Evolutionary conservation across 768 basidiomycete genomes (phyloP).

Genomic region (Lactarius evosmus): DNA sequence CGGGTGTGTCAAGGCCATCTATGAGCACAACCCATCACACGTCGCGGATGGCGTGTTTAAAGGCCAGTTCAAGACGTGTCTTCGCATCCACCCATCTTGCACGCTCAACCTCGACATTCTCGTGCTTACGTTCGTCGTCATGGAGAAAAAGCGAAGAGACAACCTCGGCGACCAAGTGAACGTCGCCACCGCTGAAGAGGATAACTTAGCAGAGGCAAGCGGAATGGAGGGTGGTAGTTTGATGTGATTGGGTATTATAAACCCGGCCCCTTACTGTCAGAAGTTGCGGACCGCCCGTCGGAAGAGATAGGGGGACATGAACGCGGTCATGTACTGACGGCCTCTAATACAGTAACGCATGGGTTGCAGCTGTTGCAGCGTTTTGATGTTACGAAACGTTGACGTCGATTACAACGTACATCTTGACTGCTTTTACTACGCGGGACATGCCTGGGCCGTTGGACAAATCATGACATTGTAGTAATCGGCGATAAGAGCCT

Average conservation of each 20-base stretch:
- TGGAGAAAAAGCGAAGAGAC: conserved; percentile 53
- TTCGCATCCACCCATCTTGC: conserved; percentile 44
- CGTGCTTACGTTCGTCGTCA: conserved; percentile 51
- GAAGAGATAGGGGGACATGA: no score
- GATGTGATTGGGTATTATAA: no score
- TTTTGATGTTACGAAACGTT: not conserved
- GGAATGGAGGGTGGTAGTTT: conserved; percentile 30
- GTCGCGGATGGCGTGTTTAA: conserved; percentile 47
- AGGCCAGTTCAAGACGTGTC: conserved; percentile 45
- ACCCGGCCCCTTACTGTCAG: no score
- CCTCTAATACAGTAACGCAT: no score
- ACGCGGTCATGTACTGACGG: no score
- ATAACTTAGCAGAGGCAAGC: conserved; percentile 27
- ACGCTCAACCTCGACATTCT: conserved; percentile 51
- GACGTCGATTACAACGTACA: not conserved
- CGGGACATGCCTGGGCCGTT: not conserved
- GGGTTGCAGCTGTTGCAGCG: not conserved
- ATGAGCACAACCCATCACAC: conserved; percentile 27
- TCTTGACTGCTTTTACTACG: not conserved
- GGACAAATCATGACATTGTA: not conserved
- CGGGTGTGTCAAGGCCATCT: conserved; percentile 23
- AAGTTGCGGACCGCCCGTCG: no score
- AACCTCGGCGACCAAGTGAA: conserved; percentile 29
- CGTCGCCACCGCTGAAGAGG: conserved; percentile 27
- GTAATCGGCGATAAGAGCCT: not conserved